Evolutionary conservation across 192 early-diverging fungal species (phyloP).

Genomic region (Podila epigama): DNA sequence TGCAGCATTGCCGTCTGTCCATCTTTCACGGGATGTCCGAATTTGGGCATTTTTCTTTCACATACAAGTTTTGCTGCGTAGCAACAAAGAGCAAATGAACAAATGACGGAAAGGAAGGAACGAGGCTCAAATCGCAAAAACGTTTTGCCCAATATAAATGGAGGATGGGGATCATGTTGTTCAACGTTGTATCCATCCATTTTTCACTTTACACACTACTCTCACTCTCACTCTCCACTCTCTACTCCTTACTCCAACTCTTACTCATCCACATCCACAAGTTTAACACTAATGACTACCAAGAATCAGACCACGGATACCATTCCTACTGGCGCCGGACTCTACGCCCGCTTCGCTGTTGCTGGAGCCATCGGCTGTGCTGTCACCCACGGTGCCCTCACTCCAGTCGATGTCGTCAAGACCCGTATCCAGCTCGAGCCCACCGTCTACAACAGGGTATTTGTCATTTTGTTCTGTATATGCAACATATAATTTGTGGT

Average conservation of each 20-base stretch:
- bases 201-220: background rate
- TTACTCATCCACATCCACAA: background rate
- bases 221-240: background rate
- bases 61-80: too few relatives aligned
- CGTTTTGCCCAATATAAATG: too few relatives aligned
- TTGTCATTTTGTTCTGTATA: background rate
- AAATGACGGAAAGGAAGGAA: too few relatives aligned
- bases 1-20: too few relatives aligned
- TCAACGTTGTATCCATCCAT: too few relatives aligned
- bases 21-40: too few relatives aligned
- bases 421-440: slow-evolving; percentile 77
- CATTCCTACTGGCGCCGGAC: slow-evolving; percentile 54
- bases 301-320: background rate
- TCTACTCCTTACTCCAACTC: background rate
- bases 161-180: too few relatives aligned
- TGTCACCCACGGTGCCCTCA: slow-evolving; percentile 62
- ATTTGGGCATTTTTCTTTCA: too few relatives aligned
- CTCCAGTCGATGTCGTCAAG: slow-evolving; percentile 71
- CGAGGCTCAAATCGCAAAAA: too few relatives aligned
- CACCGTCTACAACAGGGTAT: slow-evolving; percentile 65
- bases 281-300: background rate
- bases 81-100: too few relatives aligned
- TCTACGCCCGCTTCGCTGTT: slow-evolving; percentile 62
- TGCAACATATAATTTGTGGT: background rate
- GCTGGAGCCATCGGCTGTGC: slow-evolving; percentile 64